These are phyloP conservation scores for Penicillium italicum DNA, from an alignment of 2,329 filamentous ascomycete species.

Conservation along the genomic window DNA sequence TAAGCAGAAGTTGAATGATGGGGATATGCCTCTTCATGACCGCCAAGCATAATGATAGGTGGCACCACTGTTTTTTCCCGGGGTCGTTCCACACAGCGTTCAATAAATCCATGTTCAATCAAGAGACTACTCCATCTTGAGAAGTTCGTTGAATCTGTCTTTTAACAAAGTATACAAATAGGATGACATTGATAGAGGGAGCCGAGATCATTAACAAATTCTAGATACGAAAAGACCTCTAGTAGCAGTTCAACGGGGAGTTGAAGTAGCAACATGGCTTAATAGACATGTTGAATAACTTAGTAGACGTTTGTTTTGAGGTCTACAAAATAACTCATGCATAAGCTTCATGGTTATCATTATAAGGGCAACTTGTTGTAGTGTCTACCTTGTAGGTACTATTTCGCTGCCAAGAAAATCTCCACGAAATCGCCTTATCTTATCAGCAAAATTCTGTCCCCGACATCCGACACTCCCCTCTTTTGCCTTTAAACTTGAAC, in stretches of 20 bases:
- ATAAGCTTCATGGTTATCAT: not conserved
- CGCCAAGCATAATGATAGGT: not conserved
- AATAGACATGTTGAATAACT: not conserved
- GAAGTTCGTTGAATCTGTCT: not conserved
- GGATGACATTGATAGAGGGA: not conserved
- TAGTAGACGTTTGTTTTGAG: not conserved
- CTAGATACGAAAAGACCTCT: not conserved
- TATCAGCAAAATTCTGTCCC: conserved; percentile 28
- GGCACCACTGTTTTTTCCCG: not conserved
- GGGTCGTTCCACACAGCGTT: not conserved
- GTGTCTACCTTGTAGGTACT: not conserved
- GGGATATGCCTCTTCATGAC: not conserved
- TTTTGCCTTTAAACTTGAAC: conserved; percentile 16
- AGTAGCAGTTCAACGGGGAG: not conserved
- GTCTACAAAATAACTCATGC: not conserved
- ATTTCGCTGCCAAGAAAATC: not conserved
- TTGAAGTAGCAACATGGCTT: not conserved
- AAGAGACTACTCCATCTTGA: not conserved
- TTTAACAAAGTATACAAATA: not conserved
- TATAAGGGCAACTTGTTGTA: not conserved
- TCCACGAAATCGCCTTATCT: conserved; percentile 15
- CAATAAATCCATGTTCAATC: not conserved
- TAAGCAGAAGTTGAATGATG: not conserved
- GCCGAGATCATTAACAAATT: not conserved
- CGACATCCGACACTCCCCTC: conserved; percentile 21